Evolutionary conservation across 768 basidiomycete genomes (phyloP), one percentile per base, ranked within the genome.

Genomic region (Boletellus emodensis): DNA sequence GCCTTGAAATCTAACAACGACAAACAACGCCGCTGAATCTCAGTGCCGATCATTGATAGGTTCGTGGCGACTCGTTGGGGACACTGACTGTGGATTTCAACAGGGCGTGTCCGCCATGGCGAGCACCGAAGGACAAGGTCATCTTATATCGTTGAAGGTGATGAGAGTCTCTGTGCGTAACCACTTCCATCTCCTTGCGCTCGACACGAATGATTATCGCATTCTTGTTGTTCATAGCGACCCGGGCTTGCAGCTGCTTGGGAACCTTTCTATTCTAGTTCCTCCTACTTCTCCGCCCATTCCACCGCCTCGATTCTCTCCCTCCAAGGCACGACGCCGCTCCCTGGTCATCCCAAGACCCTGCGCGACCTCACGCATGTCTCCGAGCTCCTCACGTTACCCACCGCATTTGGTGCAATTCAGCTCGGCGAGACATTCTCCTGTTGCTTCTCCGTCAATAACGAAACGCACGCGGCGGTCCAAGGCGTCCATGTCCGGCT

Each of bases 361-460:
- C 75, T 93, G 13, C 80, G 88, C 33, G 91, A 92, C 57, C 77
- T 94, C 50, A 85, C 85, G 3, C 79, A 89, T 64, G 79, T 85
- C 32, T 82, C 88, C 11, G 85, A 92, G 57, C 72, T 92, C 52
- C 78, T 94, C 52, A 85, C 83, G 17, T 76, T 95, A 8, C 91
- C 93, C 0, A 74, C 87, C 17, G 80, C 90, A 8, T 94, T 94
- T 61, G 93, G 92, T 14, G 72, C 83, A 6, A 90, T 94, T 55
- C 90, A 91, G 59, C 79, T 96, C 1, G 94, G 94, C 11, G 90
- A 94, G 68, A 90, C 88, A 0, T 94, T 96, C 61, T 80, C 85
- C 1, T 84, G 88, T 57, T 85, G 83, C 59, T 74, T 96, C 22
- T 87, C 85, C 53, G 75, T 95, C 51, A 87, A 90, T 62, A 93